A percentile compares a stretch with the other conserved stretches of the same genome.
Evolutionary conservation across 2,329 filamentous ascomycete species (phyloP).

Genomic region (Gaeumannomyces tritici): DNA sequence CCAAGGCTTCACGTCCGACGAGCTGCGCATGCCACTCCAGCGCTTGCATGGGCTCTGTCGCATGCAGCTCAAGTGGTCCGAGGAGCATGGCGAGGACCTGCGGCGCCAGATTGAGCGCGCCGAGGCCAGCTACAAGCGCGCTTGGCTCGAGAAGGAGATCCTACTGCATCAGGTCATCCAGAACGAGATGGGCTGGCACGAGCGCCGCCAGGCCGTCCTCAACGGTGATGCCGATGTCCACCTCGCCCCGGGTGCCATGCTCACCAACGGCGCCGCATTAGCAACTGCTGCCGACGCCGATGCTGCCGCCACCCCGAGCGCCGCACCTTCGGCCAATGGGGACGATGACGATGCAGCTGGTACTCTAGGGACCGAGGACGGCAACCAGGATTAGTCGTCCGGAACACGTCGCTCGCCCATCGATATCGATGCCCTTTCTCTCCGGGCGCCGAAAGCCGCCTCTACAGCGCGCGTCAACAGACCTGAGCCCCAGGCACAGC

Average conservation of each 20-base stretch:
- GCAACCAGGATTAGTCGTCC: background rate
- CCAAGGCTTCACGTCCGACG: constrained; percentile 54
- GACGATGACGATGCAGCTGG: background rate
- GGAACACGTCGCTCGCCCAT: background rate
- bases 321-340: background rate
- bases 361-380: background rate
- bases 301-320: background rate
- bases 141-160: constrained; percentile 74
- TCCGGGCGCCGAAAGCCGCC: background rate
- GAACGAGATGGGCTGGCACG: constrained; percentile 57
- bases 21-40: constrained; percentile 49
- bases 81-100: constrained; percentile 55
- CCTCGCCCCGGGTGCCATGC: background rate
- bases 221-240: constrained; percentile 33
- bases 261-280: background rate
- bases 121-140: constrained; percentile 57
- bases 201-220: constrained; percentile 45
- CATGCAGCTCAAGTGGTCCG: constrained; percentile 63
- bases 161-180: constrained; percentile 63
- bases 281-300: constrained; percentile 1
- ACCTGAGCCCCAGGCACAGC: background rate
- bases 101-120: constrained; percentile 54
- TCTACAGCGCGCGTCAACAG: too few species aligned
- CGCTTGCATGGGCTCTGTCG: constrained; percentile 60
- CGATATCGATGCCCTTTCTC: background rate